Percentiles rank a stretch among this genome's conserved stretches.
Evolutionary conservation across 176 grass and related monocot genomes (phyloP).

Genomic region (Paspalum notatum): DNA sequence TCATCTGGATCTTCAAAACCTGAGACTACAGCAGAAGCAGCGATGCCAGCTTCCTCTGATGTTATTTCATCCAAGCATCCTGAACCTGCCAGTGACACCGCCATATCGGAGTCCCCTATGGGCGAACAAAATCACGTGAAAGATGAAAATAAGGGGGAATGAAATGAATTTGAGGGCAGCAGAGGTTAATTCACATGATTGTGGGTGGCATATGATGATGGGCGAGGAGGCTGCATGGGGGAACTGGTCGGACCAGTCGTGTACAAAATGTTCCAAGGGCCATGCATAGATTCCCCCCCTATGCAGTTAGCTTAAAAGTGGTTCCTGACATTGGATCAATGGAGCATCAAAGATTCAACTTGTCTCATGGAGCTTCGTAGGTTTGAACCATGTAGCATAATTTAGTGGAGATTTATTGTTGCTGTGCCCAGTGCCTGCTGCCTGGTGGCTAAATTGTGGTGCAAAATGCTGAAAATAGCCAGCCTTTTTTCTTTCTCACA

Average conservation of each 20-base stretch:
- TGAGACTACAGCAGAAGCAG: conserved; percentile 22
- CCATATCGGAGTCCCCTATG: conserved; percentile 3
- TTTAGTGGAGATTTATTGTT: conserved; percentile 43
- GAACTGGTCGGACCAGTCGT: conserved; percentile 24
- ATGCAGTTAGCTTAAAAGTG: conserved; percentile 1
- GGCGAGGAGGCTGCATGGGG: conserved; percentile 30
- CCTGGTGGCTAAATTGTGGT: background rate
- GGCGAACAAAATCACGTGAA: conserved; percentile 34
- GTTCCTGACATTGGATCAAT: background rate
- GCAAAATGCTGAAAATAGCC: conserved; percentile 32
- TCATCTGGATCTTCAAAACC: background rate
- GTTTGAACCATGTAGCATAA: conserved; percentile 28
- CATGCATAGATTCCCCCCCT: conserved; percentile 8
- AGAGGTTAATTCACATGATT: conserved; percentile 31
- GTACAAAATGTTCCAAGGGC: background rate
- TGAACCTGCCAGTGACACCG: conserved; percentile 12
- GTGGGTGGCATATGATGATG: conserved; percentile 35
- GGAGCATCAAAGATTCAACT: background rate
- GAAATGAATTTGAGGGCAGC: conserved; percentile 15
- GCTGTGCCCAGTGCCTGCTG: background rate
- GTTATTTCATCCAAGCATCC: conserved; percentile 9
- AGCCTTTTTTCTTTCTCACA: conserved; percentile 22
- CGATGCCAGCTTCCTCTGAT: conserved; percentile 1
- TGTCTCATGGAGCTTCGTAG: background rate
- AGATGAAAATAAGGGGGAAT: conserved; percentile 9